Conservation (phyloP, 495 filamentous ascomycete genomes). For the Lophiostoma macrostomum region DNA sequence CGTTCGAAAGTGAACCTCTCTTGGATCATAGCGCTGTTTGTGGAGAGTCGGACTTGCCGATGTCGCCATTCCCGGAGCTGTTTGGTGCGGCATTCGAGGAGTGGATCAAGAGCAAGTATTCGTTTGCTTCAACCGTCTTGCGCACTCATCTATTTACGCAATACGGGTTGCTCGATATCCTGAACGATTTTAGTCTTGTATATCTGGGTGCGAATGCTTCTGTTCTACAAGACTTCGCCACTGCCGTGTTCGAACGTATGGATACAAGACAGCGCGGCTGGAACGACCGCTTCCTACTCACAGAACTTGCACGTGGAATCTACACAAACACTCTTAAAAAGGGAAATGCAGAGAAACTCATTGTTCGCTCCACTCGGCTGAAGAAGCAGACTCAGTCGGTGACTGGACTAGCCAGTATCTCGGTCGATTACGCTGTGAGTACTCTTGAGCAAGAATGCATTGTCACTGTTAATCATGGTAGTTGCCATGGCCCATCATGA, state of each 20-base stretch:
- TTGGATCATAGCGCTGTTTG: constrained; percentile 59
- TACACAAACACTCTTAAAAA: constrained; percentile 50
- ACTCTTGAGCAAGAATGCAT: not conserved
- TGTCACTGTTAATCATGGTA: constrained; percentile 9
- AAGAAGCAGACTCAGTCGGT: constrained; percentile 42
- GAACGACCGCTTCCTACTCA: constrained; percentile 80
- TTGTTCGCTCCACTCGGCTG: constrained; percentile 45
- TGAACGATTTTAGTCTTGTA: constrained; percentile 66
- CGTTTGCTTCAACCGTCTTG: constrained; percentile 62
- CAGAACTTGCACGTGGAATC: constrained; percentile 69
- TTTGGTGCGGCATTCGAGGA: constrained; percentile 65
- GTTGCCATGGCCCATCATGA: constrained; percentile 82
- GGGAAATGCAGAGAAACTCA: constrained; percentile 59
- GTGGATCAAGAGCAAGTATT: constrained; percentile 71
- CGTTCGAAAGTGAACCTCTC: constrained; percentile 37
- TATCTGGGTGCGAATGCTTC: constrained; percentile 73
- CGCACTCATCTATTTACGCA: constrained; percentile 62
- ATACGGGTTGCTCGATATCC: constrained; percentile 62
- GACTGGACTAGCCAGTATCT: constrained; percentile 31
- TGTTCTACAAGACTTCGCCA: constrained; percentile 58
- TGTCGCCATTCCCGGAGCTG: constrained; percentile 72
- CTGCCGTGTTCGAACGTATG: constrained; percentile 72
- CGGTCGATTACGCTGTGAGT: constrained; percentile 34
- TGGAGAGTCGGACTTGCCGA: constrained; percentile 37
- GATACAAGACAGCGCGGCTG: constrained; percentile 64